Base-by-base conservation (phyloP, 352 stramenopile species). In the Discostella stelligera region DNA sequence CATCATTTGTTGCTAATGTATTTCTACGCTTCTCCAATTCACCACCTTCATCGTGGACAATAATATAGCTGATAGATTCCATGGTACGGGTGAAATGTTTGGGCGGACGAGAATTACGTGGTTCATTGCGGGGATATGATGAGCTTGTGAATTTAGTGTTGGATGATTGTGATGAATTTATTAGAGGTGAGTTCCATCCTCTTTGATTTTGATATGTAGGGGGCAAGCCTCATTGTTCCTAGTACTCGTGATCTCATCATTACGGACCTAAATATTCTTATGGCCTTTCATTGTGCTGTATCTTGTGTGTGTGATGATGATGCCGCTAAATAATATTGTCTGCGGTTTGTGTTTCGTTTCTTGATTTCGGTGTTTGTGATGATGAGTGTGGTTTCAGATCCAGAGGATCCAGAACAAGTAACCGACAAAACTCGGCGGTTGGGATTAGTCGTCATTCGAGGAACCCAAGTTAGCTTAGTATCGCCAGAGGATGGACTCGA, bases 141-240 rank as follows among this genome's bases (percentile, higher is more conserved):
- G 94, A 98, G 78, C 86, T 98, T 39, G 95, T 98, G 44, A 98
- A 98, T 90, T 90, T 98, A 48, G 96, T 98, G 53, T 90, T 98
- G 59, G 96, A 98, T 74, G 95, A 98, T 79, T 96, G 94, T 77
- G 87, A 98, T 66, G 96, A 98, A 89, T 98, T 95, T 79, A 54
- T 98, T 75, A 91, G 95, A 86, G 88, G 84, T 91, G 66, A 73
- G 48, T 70, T n/a, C n/a, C n/a, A n/a, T n/a, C n/a, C n/a, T n/a
- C n/a, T n/a, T n/a, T n/a, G n/a, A n/a, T n/a, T n/a, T n/a, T n/a
- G n/a, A n/a, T n/a, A n/a, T n/a, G n/a, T n/a, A n/a, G n/a, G n/a
- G n/a, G n/a, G n/a, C n/a, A n/a, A n/a, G n/a, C n/a, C n/a, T n/a
- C n/a, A n/a, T 32, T 32, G 37, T 18, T 37, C 18, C 48, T 9